A percentile compares a stretch with the other conserved stretches of the same genome.
phyloP scores from a whole-genome alignment of 2,329 filamentous ascomycete genomes.

The Aspergillus arachidicola region DNA sequence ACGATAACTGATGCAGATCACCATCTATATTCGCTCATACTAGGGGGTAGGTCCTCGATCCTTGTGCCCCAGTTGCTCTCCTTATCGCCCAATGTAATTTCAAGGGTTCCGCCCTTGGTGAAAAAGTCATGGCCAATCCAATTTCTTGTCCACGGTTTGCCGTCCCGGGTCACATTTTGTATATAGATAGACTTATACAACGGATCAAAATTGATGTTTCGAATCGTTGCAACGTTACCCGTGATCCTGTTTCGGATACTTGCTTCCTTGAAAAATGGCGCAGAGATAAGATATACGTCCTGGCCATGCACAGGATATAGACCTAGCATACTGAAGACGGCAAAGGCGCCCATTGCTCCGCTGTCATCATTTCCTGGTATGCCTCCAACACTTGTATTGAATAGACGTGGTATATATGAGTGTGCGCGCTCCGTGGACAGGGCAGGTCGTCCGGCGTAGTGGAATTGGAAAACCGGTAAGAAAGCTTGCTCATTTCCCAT shows the following conservation, averaged over 20 bases:
- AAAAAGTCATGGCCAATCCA: conserved; percentile 74
- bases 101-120: conserved; percentile 63
- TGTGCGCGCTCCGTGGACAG: conserved; percentile 57
- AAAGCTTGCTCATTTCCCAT: conserved; percentile 69
- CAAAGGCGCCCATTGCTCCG: conserved; percentile 70
- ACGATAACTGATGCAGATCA: no score
- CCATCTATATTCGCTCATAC: conserved; percentile 34
- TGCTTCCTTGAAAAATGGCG: conserved; percentile 66
- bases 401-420: conserved; percentile 66
- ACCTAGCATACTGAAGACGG: conserved; percentile 69
- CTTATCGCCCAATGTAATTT: conserved; percentile 60
- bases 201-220: conserved; percentile 64
- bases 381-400: conserved; percentile 60
- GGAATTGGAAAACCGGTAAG: conserved; percentile 67
- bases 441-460: conserved; percentile 67
- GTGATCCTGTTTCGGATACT: conserved; percentile 61
- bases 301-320: conserved; percentile 70
- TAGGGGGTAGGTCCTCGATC: conserved; percentile 64
- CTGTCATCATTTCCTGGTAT: conserved; percentile 72
- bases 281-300: conserved; percentile 70
- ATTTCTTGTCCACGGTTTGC: conserved; percentile 62
- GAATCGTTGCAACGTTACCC: conserved; percentile 61
- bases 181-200: conserved; percentile 63
- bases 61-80: conserved; percentile 68
- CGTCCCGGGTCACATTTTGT: conserved; percentile 66